Evolutionary conservation across 768 basidiomycete genomes (phyloP).

Genomic region (Rossbeevera mucosa): DNA sequence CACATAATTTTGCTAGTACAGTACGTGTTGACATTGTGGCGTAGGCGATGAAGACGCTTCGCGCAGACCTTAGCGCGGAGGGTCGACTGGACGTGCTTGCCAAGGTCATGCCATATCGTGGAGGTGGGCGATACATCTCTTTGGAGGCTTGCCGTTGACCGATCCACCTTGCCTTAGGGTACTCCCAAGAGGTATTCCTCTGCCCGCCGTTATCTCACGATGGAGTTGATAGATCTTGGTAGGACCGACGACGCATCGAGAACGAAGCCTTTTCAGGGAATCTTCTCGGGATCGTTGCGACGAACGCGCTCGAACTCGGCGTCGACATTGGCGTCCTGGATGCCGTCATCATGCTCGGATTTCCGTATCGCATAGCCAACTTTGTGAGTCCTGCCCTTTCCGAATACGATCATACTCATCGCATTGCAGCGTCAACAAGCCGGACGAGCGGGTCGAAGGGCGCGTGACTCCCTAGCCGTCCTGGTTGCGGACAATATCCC

Average conservation of each 20-base stretch:
- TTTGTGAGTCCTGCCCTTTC: constrained; percentile 48
- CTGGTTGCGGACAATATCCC: constrained; percentile 66
- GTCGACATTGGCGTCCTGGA: constrained; percentile 90
- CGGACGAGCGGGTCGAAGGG: constrained; percentile 78
- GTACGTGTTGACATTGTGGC: constrained; percentile 15
- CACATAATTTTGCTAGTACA: background rate
- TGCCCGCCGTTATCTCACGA: background rate
- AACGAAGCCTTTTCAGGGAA: constrained; percentile 81
- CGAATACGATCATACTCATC: background rate
- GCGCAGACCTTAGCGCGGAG: constrained; percentile 64
- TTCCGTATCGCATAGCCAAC: constrained; percentile 75
- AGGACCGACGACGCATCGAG: constrained; percentile 84
- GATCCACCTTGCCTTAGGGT: constrained; percentile 41
- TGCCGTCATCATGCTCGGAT: constrained; percentile 85
- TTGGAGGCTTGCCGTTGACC: background rate
- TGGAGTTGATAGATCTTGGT: background rate
- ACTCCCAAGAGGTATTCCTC: constrained; percentile 57
- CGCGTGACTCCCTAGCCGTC: constrained; percentile 73
- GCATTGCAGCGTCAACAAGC: constrained; percentile 73
- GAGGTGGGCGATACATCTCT: constrained; percentile 46
- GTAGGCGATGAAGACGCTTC: constrained; percentile 77
- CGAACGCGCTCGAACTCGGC: constrained; percentile 86
- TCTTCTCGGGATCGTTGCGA: constrained; percentile 82
- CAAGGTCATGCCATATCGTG: constrained; percentile 77
- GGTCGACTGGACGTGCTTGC: constrained; percentile 73